Percentiles rank a stretch among this genome's conserved stretches.
phyloP scores from a whole-genome alignment of 441 rosid genomes.

The Euphorbia schlechtendalii region DNA sequence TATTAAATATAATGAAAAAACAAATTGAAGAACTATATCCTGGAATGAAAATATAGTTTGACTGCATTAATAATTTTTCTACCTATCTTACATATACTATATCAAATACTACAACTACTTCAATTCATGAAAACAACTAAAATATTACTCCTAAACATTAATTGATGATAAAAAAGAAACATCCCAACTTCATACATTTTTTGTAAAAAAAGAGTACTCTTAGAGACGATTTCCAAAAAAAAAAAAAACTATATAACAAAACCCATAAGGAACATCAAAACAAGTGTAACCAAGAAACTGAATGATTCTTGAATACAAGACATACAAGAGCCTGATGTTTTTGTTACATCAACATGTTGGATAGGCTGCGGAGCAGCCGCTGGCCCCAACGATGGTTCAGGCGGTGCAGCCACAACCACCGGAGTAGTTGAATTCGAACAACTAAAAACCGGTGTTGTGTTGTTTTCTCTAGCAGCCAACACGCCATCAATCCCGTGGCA shows the following conservation, averaged over 20 bases:
- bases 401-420: conserved; percentile 17
- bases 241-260: neutral
- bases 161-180: neutral
- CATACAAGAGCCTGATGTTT: conserved; percentile 18
- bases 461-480: conserved; percentile 16
- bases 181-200: neutral
- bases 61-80: too few relatives aligned
- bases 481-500: conserved; percentile 76
- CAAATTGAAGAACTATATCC: too few relatives aligned
- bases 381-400: conserved; percentile 3
- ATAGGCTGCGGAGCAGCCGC: conserved; percentile 19
- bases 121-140: too few relatives aligned
- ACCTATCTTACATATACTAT: too few relatives aligned
- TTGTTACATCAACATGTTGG: conserved; percentile 1
- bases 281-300: neutral
- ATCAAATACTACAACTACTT: too few relatives aligned
- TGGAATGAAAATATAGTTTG: too few relatives aligned
- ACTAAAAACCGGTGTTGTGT: conserved; percentile 1
- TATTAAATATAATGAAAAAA: too few relatives aligned
- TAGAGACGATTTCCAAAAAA: neutral
- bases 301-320: conserved; percentile 3
- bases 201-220: too few relatives aligned
- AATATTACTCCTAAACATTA: neutral
- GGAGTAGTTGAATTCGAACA: conserved; percentile 29
- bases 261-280: neutral